phyloP scores from a whole-genome alignment of 805 yeast genomes.

The Metschnikowia koreensis region DNA sequence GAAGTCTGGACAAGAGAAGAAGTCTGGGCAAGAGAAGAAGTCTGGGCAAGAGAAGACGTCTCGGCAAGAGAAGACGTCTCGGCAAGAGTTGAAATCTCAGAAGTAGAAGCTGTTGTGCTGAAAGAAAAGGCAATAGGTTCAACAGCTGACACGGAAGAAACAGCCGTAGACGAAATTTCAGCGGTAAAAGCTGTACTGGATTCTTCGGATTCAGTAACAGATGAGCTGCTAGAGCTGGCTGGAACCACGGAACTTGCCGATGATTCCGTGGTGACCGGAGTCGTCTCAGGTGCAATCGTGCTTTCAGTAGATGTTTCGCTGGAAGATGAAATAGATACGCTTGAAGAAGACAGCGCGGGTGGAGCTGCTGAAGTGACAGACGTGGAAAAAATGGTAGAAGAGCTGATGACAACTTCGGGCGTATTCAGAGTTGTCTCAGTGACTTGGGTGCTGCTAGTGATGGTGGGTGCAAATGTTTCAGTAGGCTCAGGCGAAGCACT shows the following conservation, averaged over 20 bases:
- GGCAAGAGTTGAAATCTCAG: neutral
- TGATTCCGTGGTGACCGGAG: neutral
- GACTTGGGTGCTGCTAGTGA: neutral
- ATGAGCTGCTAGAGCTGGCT: neutral
- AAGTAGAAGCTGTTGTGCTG: too few relatives aligned
- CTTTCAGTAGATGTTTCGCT: neutral
- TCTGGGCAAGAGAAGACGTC: neutral
- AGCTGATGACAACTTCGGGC: neutral
- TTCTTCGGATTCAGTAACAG: neutral
- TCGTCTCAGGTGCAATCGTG: neutral
- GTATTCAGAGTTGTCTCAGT: neutral
- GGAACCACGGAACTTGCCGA: neutral
- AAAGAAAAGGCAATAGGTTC: too few relatives aligned
- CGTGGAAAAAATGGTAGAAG: neutral
- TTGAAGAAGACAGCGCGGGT: neutral
- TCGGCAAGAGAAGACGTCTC: too few relatives aligned
- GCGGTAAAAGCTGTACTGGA: neutral
- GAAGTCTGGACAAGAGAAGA: neutral
- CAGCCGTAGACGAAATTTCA: too few relatives aligned
- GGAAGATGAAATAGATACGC: neutral
- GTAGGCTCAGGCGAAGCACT: slow-evolving; percentile 5
- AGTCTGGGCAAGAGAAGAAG: neutral
- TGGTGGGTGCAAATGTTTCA: neutral
- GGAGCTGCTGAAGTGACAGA: neutral
- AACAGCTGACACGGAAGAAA: too few relatives aligned